phyloP scores from a whole-genome alignment of 805 yeast genomes.

The Sungouiella thailandica region DNA sequence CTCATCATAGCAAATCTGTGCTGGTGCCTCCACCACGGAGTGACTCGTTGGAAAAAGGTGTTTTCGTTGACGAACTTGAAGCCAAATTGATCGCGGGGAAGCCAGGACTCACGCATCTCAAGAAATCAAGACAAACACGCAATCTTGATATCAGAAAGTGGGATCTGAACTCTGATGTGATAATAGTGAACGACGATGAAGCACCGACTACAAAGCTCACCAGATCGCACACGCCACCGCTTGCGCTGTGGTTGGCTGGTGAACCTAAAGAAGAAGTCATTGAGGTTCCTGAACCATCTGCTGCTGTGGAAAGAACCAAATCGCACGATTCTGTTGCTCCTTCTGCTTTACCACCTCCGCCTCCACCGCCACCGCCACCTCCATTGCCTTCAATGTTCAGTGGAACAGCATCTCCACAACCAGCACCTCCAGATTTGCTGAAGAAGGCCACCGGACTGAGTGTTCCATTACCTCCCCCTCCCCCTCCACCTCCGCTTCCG shows the following conservation, averaged over 20 bases:
- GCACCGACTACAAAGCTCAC: too few species aligned
- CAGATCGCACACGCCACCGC: too few species aligned
- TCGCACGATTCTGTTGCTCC: not conserved
- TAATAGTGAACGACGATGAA: too few species aligned
- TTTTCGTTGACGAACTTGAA: conserved; percentile 2
- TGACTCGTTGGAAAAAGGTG: not conserved
- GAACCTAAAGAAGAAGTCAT: too few species aligned
- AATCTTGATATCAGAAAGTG: not conserved
- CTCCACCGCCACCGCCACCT: conserved; percentile 1
- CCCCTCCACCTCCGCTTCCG: not conserved
- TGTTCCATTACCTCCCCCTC: not conserved
- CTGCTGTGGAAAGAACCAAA: not conserved
- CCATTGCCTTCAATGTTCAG: not conserved
- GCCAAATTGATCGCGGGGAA: not conserved
- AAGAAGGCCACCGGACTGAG: too few species aligned
- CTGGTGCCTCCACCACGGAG: not conserved
- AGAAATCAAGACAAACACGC: not conserved
- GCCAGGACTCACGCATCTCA: not conserved
- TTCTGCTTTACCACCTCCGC: not conserved
- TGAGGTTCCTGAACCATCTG: too few species aligned
- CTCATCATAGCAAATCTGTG: too few species aligned
- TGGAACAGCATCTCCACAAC: conserved; percentile 3
- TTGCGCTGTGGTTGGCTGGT: too few species aligned
- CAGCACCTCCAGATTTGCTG: conserved; percentile 4
- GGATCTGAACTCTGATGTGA: not conserved